Conservation (phyloP, 768 basidiomycete genomes). For the Boletus patriciae region DNA sequence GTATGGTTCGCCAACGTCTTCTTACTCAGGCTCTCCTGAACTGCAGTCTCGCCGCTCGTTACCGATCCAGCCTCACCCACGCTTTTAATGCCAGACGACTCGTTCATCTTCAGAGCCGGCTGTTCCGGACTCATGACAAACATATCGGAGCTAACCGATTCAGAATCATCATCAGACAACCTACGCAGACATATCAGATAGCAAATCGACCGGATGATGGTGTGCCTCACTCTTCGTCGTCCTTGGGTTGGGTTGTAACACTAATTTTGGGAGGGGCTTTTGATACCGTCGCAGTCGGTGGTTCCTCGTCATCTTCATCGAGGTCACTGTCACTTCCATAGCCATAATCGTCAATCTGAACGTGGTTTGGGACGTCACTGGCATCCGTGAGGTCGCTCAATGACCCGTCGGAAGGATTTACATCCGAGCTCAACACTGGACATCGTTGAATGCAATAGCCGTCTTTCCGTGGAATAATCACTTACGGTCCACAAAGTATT, state of each 20-base stretch:
- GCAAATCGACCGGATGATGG: neutral
- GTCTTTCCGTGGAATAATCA: neutral
- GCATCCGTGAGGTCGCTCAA: constrained; percentile 14
- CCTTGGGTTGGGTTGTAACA: neutral
- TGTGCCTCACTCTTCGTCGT: constrained; percentile 7
- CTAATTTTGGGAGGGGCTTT: neutral
- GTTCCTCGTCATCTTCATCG: constrained; percentile 28
- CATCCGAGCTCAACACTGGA: constrained; percentile 15
- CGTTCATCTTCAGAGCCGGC: neutral
- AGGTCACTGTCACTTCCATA: constrained; percentile 37
- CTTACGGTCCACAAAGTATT: constrained; percentile 30
- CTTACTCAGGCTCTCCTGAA: neutral
- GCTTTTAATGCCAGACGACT: neutral
- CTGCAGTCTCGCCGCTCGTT: neutral
- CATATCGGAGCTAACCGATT: constrained; percentile 18
- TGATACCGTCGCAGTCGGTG: neutral
- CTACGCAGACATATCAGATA: constrained; percentile 2
- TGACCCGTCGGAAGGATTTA: constrained; percentile 3
- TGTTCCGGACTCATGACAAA: constrained; percentile 18
- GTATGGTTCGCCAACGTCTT: neutral
- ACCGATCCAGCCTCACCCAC: neutral
- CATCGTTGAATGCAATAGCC: neutral
- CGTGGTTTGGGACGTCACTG: constrained; percentile 5
- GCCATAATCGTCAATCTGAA: constrained; percentile 24
- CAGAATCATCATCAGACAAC: constrained; percentile 12